These are phyloP conservation scores for Orbilia quercus DNA, from an alignment of 2,329 filamentous ascomycete species.

Conservation along the genomic window DNA sequence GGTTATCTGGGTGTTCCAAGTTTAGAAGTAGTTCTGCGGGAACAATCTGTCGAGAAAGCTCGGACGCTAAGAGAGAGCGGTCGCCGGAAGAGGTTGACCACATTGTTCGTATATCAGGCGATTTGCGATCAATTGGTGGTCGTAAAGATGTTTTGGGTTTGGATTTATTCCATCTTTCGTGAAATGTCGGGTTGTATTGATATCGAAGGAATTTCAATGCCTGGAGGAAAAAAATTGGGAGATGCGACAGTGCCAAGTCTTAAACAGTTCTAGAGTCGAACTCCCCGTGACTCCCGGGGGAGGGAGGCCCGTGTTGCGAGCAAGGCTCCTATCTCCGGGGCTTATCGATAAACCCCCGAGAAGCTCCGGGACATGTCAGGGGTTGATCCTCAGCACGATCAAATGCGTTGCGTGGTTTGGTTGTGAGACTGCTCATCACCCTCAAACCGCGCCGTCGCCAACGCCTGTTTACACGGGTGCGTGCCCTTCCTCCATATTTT, in stretches of 20 bases:
- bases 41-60: constrained; percentile 22
- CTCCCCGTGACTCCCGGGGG: too few relatives aligned
- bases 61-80: constrained; percentile 28
- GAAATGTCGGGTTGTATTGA: background rate
- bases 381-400: constrained; percentile 12
- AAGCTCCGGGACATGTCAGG: background rate
- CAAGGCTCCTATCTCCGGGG: background rate
- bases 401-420: too few relatives aligned
- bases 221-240: constrained; percentile 40
- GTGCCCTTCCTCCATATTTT: background rate
- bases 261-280: too few relatives aligned
- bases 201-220: background rate
- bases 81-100: constrained; percentile 44
- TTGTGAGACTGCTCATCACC: too few relatives aligned
- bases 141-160: background rate
- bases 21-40: constrained; percentile 43
- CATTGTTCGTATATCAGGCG: constrained; percentile 6
- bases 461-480: background rate
- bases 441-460: background rate
- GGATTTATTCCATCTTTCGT: background rate
- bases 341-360: constrained; percentile 40
- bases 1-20: constrained; percentile 58
- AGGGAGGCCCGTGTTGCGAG: background rate
- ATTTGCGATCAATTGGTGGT: background rate
- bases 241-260: constrained; percentile 50